A percentile compares a stretch with the other conserved stretches of the same genome.
Conservation (phyloP, 148 eudicot species). For the Rhododendron griersonianum region DNA sequence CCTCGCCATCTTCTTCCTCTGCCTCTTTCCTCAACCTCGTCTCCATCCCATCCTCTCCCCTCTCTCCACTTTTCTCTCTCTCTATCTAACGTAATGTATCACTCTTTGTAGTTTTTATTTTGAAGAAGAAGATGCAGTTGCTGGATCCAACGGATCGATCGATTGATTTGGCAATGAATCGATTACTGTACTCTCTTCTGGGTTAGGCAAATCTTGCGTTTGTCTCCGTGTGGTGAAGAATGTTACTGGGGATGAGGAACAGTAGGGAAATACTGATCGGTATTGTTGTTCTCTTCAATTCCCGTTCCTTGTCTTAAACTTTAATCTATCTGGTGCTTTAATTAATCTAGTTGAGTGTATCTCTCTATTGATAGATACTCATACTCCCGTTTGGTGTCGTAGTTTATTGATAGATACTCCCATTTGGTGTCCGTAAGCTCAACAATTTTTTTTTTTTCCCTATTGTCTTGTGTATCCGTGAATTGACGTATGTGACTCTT, state of each 20-base stretch:
- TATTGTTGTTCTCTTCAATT: not conserved
- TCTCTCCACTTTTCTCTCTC: constrained; percentile 14
- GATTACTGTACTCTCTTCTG: not conserved
- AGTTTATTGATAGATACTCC: no score
- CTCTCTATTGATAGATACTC: no score
- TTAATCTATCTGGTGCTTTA: not conserved
- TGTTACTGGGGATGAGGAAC: not conserved
- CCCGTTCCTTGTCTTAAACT: not conserved
- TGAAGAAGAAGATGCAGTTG: not conserved
- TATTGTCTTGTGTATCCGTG: no score
- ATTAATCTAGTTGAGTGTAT: no score
- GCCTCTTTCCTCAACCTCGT: constrained; percentile 24
- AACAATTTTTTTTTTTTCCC: no score
- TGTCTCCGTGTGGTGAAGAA: not conserved
- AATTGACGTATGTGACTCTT: no score
- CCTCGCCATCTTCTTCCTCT: constrained; percentile 49
- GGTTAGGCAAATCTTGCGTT: not conserved
- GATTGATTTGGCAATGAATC: not conserved
- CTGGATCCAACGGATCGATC: constrained; percentile 2
- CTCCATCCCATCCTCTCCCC: constrained; percentile 50
- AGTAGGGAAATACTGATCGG: not conserved
- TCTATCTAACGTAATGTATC: not conserved
- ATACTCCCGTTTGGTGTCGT: no score
- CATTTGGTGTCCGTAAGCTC: no score
- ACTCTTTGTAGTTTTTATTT: no score